phyloP scores from a whole-genome alignment of 2,329 filamentous ascomycete species.

The Fusarium aywerte region DNA sequence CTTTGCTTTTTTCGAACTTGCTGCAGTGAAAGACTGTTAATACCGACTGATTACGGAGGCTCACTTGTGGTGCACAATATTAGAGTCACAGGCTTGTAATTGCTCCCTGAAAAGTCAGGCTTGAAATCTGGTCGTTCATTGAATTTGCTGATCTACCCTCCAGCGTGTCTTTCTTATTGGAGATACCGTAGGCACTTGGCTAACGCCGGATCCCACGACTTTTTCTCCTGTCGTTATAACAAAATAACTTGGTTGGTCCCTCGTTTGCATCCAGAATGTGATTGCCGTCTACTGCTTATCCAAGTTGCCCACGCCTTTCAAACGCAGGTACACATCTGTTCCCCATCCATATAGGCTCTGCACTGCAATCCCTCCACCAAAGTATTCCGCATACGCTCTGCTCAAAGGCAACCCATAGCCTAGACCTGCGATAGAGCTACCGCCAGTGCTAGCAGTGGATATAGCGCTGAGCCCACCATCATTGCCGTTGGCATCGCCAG shows the following conservation, averaged over 20 bases:
- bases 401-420: conserved; percentile 93
- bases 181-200: not conserved
- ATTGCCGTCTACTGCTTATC: conserved; percentile 41
- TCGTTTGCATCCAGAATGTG: not conserved
- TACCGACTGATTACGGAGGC: no score
- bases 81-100: not conserved
- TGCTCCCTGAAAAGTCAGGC: not conserved
- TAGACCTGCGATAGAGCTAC: conserved; percentile 88
- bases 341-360: conserved; percentile 97
- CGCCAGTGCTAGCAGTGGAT: conserved; percentile 74
- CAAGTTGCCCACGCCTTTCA: conserved; percentile 71
- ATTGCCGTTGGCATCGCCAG: conserved; percentile 54
- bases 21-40: not conserved
- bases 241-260: not conserved
- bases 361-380: conserved; percentile 93
- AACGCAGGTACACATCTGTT: conserved; percentile 73
- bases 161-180: not conserved
- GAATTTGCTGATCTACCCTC: not conserved
- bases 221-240: not conserved
- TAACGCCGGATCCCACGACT: not conserved
- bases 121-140: not conserved
- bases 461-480: conserved; percentile 79
- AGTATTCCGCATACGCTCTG: conserved; percentile 96
- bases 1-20: no score
- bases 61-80: not conserved